These are phyloP conservation scores for Nadsonia fulvescens DNA, from an alignment of 805 yeast genomes.

Conservation along the genomic window DNA sequence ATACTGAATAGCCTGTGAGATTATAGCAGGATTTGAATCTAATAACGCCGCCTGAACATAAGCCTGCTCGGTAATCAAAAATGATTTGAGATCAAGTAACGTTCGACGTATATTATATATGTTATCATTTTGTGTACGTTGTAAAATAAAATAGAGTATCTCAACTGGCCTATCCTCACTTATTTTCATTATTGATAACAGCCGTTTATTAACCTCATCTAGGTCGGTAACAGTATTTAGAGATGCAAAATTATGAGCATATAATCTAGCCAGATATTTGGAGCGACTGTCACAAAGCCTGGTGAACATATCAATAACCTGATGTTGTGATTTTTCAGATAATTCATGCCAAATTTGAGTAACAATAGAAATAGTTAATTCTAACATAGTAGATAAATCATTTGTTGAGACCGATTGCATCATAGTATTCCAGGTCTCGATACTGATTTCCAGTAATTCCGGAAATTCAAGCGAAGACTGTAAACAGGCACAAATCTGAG, in stretches of 20 bases:
- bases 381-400: slow-evolving; percentile 48
- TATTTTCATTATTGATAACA: slow-evolving; percentile 1
- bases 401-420: slow-evolving; percentile 36
- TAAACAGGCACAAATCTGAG: slow-evolving; percentile 73
- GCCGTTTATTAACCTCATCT: slow-evolving; percentile 1
- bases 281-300: slow-evolving; percentile 15
- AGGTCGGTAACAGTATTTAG: slow-evolving; percentile 7
- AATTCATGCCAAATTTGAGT: slow-evolving; percentile 48
- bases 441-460: slow-evolving; percentile 40
- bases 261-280: slow-evolving; percentile 8
- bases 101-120: slow-evolving; percentile 58
- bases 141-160: slow-evolving; percentile 22
- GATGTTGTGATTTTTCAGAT: slow-evolving; percentile 26
- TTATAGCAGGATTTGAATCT: slow-evolving; percentile 5
- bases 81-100: slow-evolving; percentile 40
- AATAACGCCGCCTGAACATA: slow-evolving; percentile 6
- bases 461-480: slow-evolving; percentile 57
- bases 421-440: slow-evolving; percentile 51
- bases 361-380: slow-evolving; percentile 54
- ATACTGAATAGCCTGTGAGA: slow-evolving; percentile 11
- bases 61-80: slow-evolving; percentile 20
- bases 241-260: slow-evolving; percentile 6
- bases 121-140: slow-evolving; percentile 44
- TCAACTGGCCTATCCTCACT: slow-evolving; percentile 1
- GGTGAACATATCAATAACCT: slow-evolving; percentile 35